Percentiles rank a stretch among this genome's conserved stretches.
phyloP scores from a whole-genome alignment of 2,329 filamentous ascomycete genomes.

The Microsporum canis region DNA sequence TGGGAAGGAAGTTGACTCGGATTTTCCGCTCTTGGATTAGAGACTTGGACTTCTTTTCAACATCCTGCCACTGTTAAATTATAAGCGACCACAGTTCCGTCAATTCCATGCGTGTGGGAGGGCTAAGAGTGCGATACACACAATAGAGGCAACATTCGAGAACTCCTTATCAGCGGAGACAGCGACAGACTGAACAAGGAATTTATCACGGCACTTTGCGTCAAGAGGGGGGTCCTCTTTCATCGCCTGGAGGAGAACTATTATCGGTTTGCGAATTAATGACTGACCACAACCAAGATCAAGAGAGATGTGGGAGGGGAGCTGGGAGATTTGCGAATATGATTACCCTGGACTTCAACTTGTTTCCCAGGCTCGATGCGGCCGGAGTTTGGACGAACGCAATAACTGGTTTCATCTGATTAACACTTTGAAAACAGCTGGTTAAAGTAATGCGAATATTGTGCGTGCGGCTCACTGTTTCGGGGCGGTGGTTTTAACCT shows the following conservation, averaged over 20 bases:
- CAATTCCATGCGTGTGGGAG: not conserved
- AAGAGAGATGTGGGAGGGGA: not conserved
- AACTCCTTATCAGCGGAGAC: conserved; percentile 78
- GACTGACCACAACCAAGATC: not conserved
- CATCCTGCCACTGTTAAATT: conserved; percentile 55
- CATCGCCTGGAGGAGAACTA: conserved; percentile 95
- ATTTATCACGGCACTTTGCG: conserved; percentile 92
- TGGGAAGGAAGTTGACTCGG: conserved; percentile 69
- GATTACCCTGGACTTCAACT: conserved; percentile 80
- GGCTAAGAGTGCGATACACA: conserved; percentile 38
- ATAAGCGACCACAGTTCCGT: conserved; percentile 13
- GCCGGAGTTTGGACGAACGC: conserved; percentile 91
- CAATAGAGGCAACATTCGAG: conserved; percentile 66
- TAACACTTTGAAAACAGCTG: conserved; percentile 6
- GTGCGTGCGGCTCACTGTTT: conserved; percentile 65
- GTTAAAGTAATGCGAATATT: not conserved
- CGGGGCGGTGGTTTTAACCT: conserved; percentile 98
- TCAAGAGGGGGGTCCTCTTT: conserved; percentile 81
- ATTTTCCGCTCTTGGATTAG: conserved; percentile 91
- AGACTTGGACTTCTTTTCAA: conserved; percentile 62
- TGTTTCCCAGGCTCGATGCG: conserved; percentile 81
- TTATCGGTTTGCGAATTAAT: not conserved
- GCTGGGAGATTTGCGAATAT: not conserved
- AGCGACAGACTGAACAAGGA: conserved; percentile 83
- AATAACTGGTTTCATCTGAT: conserved; percentile 57